Conservation (phyloP, 306 rosid species). For the Mucuna pruriens region DNA sequence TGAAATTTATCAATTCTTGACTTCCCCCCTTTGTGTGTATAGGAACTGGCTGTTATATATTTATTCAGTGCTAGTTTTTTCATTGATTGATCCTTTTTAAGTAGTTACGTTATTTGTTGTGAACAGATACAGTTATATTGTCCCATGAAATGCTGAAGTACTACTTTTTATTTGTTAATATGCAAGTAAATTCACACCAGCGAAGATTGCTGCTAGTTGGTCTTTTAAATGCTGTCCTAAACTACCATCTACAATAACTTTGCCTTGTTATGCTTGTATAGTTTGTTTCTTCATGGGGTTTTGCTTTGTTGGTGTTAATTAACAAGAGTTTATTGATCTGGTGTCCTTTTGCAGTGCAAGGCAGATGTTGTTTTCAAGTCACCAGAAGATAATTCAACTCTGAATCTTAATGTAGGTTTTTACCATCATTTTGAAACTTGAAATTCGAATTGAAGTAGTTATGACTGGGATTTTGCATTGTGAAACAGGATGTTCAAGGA, state of each 20-base stretch:
- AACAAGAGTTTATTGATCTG: background rate
- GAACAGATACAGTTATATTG: background rate
- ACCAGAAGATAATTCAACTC: constrained; percentile 69
- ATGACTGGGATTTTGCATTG: constrained; percentile 31
- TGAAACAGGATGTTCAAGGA: constrained; percentile 87
- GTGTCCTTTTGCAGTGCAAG: constrained; percentile 63
- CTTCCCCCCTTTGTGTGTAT: background rate
- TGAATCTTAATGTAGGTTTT: constrained; percentile 71
- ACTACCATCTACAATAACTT: background rate
- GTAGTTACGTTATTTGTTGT: background rate
- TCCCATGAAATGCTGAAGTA: constrained; percentile 1
- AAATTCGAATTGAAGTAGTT: constrained; percentile 17
- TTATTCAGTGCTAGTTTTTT: background rate
- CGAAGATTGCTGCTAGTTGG: background rate
- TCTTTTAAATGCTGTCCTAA: background rate
- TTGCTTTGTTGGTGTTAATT: background rate
- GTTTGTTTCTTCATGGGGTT: constrained; percentile 19
- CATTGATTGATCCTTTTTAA: background rate
- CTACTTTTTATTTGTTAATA: background rate
- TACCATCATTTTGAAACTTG: background rate
- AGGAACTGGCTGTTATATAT: background rate
- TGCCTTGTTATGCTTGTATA: constrained; percentile 6
- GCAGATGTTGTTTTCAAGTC: constrained; percentile 83
- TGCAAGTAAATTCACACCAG: background rate
- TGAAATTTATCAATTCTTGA: background rate